These are phyloP conservation scores for Lachnellula hyalina DNA, from an alignment of 2,329 filamentous ascomycete species.

Conservation along the genomic window DNA sequence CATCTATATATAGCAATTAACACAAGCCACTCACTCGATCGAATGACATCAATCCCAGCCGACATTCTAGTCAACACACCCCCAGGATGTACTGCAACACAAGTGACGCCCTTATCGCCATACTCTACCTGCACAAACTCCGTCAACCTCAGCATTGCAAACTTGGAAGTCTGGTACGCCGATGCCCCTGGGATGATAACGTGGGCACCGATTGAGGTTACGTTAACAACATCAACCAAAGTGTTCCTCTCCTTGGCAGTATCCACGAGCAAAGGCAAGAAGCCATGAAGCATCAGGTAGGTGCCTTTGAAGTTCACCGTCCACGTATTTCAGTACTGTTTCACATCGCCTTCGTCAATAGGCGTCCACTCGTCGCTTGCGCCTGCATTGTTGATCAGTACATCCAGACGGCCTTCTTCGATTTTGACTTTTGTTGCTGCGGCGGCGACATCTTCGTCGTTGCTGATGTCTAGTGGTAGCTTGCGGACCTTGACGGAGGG, in stretches of 20 bases:
- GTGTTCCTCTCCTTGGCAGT: conserved; percentile 30
- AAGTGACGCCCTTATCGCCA: conserved; percentile 34
- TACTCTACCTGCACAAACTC: conserved; percentile 43
- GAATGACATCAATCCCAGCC: conserved; percentile 28
- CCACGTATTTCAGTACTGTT: conserved; percentile 41
- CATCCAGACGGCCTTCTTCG: conserved; percentile 30
- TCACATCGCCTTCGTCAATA: conserved; percentile 34
- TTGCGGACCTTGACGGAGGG: conserved; percentile 3
- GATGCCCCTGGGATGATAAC: conserved; percentile 31
- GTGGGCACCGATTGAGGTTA: conserved; percentile 37
- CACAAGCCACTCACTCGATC: conserved; percentile 1
- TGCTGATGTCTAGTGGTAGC: conserved; percentile 3
- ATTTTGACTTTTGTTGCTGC: background rate
- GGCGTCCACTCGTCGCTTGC: conserved; percentile 33
- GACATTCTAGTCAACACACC: conserved; percentile 41
- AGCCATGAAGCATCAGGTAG: conserved; percentile 40
- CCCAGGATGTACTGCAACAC: conserved; percentile 40
- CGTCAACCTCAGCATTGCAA: conserved; percentile 38
- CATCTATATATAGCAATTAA: background rate
- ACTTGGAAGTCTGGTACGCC: conserved; percentile 42
- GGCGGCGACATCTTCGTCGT: conserved; percentile 3
- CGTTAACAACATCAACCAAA: conserved; percentile 31
- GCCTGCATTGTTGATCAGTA: conserved; percentile 40
- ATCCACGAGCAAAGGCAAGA: conserved; percentile 42
- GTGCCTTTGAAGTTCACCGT: conserved; percentile 46